Evolutionary conservation across 441 rosid species (phyloP).

Genomic region (Corymbia calophylla): DNA sequence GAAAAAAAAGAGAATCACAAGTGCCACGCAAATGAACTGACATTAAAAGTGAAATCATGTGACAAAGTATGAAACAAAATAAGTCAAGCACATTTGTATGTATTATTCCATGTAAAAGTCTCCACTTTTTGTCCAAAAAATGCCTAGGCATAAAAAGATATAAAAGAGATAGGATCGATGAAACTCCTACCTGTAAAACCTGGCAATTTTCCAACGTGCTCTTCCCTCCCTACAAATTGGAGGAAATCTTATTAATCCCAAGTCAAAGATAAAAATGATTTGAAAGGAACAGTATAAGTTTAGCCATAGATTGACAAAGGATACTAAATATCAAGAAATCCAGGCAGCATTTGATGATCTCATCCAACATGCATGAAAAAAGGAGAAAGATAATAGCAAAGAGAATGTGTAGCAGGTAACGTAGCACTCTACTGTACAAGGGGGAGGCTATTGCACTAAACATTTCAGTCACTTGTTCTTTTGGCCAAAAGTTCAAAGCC

Average conservation of each 20-base stretch:
- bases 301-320: background rate
- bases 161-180: background rate
- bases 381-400: background rate
- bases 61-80: background rate
- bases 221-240: conserved; percentile 66
- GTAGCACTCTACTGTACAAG: background rate
- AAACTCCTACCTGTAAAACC: conserved; percentile 65
- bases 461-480: background rate
- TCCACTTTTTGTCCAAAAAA: background rate
- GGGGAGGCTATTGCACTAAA: background rate
- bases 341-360: background rate
- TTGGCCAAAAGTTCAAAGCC: background rate
- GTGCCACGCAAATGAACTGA: background rate
- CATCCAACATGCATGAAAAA: background rate
- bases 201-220: conserved; percentile 92
- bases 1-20: background rate
- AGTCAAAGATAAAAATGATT: background rate
- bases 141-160: background rate
- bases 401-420: background rate
- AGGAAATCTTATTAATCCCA: background rate
- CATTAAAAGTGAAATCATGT: background rate
- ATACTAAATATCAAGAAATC: background rate
- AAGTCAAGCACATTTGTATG: background rate
- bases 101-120: background rate
- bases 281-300: background rate